phyloP scores from a whole-genome alignment of 257 asterid genomes.

The Gardenia jasminoides region DNA sequence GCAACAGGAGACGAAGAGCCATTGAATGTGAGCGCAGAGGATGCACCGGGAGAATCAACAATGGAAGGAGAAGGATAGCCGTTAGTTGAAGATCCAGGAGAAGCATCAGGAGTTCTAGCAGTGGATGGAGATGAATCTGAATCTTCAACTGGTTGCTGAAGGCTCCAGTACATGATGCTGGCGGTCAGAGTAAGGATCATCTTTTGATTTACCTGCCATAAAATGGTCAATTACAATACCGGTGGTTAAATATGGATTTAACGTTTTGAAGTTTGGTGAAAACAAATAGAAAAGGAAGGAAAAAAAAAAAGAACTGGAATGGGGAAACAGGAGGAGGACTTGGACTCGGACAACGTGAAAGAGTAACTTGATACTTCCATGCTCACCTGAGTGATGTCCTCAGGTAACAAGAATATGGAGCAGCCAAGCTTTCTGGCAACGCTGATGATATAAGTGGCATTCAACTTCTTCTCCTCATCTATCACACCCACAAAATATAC shows the following conservation, averaged over 20 bases:
- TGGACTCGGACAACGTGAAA: neutral
- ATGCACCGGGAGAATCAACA: constrained; percentile 27
- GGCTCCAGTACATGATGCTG: constrained; percentile 96
- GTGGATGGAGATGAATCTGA: constrained; percentile 63
- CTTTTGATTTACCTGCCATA: constrained; percentile 86
- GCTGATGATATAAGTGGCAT: constrained; percentile 95
- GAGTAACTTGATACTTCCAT: neutral
- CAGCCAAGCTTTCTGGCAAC: constrained; percentile 98
- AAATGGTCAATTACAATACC: neutral
- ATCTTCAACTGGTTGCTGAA: constrained; percentile 72
- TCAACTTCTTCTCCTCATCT: constrained; percentile 94
- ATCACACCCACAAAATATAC: constrained; percentile 2
- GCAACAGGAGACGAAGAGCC: constrained; percentile 43
- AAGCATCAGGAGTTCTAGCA: constrained; percentile 31
- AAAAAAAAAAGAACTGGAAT: neutral
- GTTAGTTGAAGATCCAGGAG: constrained; percentile 38
- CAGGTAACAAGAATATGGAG: constrained; percentile 94
- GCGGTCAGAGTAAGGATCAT: constrained; percentile 95
- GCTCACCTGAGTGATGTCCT: constrained; percentile 91
- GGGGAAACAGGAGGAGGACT: neutral
- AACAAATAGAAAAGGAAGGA: constrained; percentile 4
- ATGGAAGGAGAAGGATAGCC: constrained; percentile 42
- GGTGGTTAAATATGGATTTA: neutral
- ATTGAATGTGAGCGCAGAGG: constrained; percentile 36
- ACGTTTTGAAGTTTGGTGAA: neutral